These are phyloP conservation scores for Nitzschia putrida DNA, from an alignment of 108 stramenopile genomes.

Conservation along the genomic window DNA sequence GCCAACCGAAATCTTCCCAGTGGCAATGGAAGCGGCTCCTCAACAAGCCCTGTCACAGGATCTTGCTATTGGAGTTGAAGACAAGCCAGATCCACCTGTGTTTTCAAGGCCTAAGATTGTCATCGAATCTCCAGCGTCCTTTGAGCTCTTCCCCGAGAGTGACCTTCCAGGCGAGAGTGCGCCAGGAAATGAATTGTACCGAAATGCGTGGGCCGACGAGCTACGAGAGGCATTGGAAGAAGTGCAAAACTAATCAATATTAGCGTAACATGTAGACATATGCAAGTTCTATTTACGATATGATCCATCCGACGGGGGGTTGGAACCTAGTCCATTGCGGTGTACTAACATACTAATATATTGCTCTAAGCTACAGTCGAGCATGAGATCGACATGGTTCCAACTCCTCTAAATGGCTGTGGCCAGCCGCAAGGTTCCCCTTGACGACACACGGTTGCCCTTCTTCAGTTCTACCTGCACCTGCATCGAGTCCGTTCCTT, in stretches of 20 bases:
- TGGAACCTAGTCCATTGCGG: no score
- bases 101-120: no score
- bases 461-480: not conserved
- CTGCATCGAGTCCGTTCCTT: not conserved
- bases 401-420: not conserved
- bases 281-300: not conserved
- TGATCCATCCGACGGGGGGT: no score
- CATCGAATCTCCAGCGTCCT: not conserved
- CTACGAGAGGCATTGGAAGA: not conserved
- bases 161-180: not conserved
- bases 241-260: not conserved
- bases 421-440: not conserved
- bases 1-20: not conserved
- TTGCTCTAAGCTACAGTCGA: not conserved
- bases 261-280: not conserved
- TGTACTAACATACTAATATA: no score
- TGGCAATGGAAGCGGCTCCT: not conserved
- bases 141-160: not conserved
- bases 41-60: not conserved
- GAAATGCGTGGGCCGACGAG: conserved; percentile 1
- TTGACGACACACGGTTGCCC: not conserved
- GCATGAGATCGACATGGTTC: not conserved
- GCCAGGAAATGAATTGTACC: conserved; percentile 8
- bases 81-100: no score
- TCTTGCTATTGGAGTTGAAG: not conserved